These are phyloP conservation scores for Globisporangium nagaii DNA, from an alignment of 352 stramenopile species.

Conservation along the genomic window DNA sequence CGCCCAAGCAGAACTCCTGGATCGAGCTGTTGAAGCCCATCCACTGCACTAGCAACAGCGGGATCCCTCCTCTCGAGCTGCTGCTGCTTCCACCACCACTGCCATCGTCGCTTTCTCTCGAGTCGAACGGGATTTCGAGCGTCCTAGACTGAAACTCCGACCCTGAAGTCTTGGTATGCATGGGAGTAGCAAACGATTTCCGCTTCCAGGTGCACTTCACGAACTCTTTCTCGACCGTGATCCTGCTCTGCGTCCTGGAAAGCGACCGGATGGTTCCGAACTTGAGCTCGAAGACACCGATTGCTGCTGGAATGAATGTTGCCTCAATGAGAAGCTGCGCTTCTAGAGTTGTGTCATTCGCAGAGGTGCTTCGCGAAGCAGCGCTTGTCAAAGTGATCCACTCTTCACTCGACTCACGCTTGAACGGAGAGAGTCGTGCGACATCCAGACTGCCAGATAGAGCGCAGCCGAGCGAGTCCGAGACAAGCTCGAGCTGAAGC, in stretches of 20 bases:
- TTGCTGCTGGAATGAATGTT: neutral
- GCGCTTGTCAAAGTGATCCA: conserved; percentile 1
- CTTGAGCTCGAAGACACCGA: conserved; percentile 1
- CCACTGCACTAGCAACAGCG: conserved; percentile 11
- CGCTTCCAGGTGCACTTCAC: conserved; percentile 5
- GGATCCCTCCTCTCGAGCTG: neutral
- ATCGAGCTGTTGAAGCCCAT: conserved; percentile 18
- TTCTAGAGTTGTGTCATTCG: neutral
- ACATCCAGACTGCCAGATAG: neutral
- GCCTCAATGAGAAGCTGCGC: neutral
- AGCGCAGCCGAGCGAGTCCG: neutral
- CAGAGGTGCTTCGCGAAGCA: neutral
- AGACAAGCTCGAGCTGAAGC: conserved; percentile 4
- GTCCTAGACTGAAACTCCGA: neutral
- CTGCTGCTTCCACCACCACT: neutral
- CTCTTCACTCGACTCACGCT: neutral
- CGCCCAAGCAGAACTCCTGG: conserved; percentile 25
- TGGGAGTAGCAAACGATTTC: neutral
- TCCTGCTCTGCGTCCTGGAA: neutral
- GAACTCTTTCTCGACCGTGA: conserved; percentile 2
- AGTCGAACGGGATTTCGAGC: conserved; percentile 7
- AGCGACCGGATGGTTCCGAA: neutral
- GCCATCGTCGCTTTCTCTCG: neutral
- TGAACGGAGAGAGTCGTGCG: neutral
- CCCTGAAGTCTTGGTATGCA: too few relatives aligned